Conservation (phyloP, 164 flowering plant species). For the Chloranthus sessilifolius region DNA sequence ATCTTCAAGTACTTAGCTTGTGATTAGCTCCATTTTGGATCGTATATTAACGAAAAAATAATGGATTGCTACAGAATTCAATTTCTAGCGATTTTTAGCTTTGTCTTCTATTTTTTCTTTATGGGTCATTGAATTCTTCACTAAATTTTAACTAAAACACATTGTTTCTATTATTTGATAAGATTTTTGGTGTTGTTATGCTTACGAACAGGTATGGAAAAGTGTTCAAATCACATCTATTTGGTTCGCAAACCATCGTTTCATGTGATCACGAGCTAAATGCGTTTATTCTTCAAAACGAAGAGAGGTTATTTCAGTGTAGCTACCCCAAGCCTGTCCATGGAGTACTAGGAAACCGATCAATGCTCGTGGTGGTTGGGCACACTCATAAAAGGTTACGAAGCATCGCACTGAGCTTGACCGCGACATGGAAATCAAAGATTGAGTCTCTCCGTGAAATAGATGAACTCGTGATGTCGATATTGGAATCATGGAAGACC, state of each 20-base stretch:
- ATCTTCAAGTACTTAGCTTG: too few species aligned
- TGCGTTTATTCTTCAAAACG: slow-evolving; percentile 70
- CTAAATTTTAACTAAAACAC: neutral
- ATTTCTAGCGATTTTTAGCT: too few species aligned
- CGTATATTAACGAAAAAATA: too few species aligned
- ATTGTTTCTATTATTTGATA: neutral
- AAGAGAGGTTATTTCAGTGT: slow-evolving; percentile 57
- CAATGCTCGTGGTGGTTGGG: slow-evolving; percentile 50
- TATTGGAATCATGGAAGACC: slow-evolving; percentile 48
- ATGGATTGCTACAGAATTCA: too few species aligned
- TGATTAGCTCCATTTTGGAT: too few species aligned
- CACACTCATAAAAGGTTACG: slow-evolving; percentile 61
- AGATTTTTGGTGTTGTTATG: neutral
- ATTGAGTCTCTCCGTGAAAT: slow-evolving; percentile 33
- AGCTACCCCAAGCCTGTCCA: slow-evolving; percentile 68
- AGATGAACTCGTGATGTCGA: slow-evolving; percentile 33
- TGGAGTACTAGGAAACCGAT: slow-evolving; percentile 60
- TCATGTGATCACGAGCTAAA: slow-evolving; percentile 76
- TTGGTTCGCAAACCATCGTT: slow-evolving; percentile 63
- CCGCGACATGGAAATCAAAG: slow-evolving; percentile 29
- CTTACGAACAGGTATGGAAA: slow-evolving; percentile 51
- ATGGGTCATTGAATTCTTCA: neutral
- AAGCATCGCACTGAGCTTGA: slow-evolving; percentile 34
- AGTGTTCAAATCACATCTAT: slow-evolving; percentile 69
- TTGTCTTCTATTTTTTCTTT: too few species aligned